These are phyloP conservation scores for Kluyveromyces siamensis DNA, from an alignment of 805 yeast genomes.

Conservation along the genomic window DNA sequence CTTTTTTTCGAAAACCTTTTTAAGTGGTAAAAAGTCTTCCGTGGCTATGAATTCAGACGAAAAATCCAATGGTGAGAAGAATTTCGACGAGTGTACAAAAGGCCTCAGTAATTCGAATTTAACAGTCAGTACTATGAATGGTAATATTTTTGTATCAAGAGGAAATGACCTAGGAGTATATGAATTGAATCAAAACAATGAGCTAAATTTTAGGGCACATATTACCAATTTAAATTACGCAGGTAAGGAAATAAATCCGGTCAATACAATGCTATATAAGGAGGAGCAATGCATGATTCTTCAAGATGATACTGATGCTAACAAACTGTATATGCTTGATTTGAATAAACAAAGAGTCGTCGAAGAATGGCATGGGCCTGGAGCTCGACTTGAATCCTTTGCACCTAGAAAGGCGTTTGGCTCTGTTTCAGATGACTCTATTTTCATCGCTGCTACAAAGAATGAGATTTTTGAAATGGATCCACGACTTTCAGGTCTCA, in stretches of 20 bases:
- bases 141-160: slow-evolving; percentile 70
- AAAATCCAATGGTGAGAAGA: slow-evolving; percentile 6
- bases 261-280: slow-evolving; percentile 65
- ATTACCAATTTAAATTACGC: slow-evolving; percentile 49
- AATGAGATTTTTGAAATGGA: slow-evolving; percentile 68
- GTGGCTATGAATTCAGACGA: slow-evolving; percentile 10
- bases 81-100: slow-evolving; percentile 37
- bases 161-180: slow-evolving; percentile 78
- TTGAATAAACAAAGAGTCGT: slow-evolving; percentile 68
- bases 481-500: slow-evolving; percentile 53
- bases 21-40: background rate
- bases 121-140: slow-evolving; percentile 60
- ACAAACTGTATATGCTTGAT: slow-evolving; percentile 63
- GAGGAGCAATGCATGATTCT: slow-evolving; percentile 63
- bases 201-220: slow-evolving; percentile 56
- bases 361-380: slow-evolving; percentile 72
- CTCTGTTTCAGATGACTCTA: slow-evolving; percentile 64
- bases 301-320: slow-evolving; percentile 40
- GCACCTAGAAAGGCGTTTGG: slow-evolving; percentile 69
- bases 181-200: slow-evolving; percentile 42
- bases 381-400: slow-evolving; percentile 42
- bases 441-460: slow-evolving; percentile 59
- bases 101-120: slow-evolving; percentile 30
- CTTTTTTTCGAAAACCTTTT: background rate
- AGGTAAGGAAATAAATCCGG: slow-evolving; percentile 47